Evolutionary conservation across 2,329 filamentous ascomycete genomes (phyloP).

Genomic region (Colletotrichum zoysiae): DNA sequence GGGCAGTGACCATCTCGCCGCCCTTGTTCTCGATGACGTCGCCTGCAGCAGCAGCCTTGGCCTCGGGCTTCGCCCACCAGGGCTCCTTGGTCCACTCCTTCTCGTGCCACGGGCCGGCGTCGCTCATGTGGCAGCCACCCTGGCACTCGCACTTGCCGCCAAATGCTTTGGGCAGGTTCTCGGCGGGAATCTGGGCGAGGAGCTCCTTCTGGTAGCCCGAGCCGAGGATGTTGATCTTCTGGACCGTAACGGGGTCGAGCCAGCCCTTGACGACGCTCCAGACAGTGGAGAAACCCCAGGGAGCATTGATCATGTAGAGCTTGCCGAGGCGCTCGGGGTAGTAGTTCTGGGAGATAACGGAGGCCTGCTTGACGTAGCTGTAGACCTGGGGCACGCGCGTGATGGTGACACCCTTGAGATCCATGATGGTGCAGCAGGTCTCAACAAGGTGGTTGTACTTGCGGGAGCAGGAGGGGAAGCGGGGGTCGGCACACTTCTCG

Average conservation of each 20-base stretch:
- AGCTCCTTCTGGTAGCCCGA: constrained; percentile 85
- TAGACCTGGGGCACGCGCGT: constrained; percentile 86
- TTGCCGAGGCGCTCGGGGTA: constrained; percentile 97
- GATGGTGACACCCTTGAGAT: constrained; percentile 93
- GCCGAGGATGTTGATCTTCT: constrained; percentile 95
- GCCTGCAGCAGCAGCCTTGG: constrained; percentile 50
- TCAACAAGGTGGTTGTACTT: constrained; percentile 91
- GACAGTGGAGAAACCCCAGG: constrained; percentile 91
- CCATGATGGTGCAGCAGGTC: constrained; percentile 98
- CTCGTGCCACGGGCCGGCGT: constrained; percentile 91
- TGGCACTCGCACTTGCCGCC: constrained; percentile 86
- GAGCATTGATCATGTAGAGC: constrained; percentile 97
- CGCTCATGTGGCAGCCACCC: constrained; percentile 87
- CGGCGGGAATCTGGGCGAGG: constrained; percentile 83
- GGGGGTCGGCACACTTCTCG: constrained; percentile 93
- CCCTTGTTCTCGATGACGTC: constrained; percentile 56
- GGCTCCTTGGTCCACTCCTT: constrained; percentile 73
- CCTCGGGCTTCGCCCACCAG: constrained; percentile 70
- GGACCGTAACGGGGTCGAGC: constrained; percentile 95
- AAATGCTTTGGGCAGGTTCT: constrained; percentile 90
- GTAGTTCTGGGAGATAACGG: constrained; percentile 96
- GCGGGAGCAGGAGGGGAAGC: constrained; percentile 94
- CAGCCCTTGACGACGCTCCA: constrained; percentile 92
- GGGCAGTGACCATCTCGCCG: constrained; percentile 52
- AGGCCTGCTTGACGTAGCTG: constrained; percentile 86